Evolutionary conservation across 441 rosid species (phyloP).

Genomic region (Arabidopsis lyrata): DNA sequence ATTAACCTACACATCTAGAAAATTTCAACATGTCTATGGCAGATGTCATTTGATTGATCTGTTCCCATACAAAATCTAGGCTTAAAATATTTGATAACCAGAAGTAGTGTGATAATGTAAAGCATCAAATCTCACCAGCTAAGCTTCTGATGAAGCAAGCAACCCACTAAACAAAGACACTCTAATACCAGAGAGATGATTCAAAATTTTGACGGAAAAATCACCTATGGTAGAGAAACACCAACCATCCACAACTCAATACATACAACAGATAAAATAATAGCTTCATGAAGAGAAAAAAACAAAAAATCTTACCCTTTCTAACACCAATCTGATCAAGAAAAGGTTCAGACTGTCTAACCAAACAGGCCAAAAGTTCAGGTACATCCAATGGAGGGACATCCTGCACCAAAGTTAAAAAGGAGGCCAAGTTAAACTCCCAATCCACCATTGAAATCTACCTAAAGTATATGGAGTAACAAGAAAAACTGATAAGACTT

Average conservation of each 20-base stretch:
- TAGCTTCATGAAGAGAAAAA: conserved; percentile 25
- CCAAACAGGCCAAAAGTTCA: conserved; percentile 90
- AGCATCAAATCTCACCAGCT: conserved; percentile 22
- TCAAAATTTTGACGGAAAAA: background rate
- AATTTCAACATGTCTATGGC: background rate
- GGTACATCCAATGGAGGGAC: conserved; percentile 89
- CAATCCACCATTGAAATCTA: conserved; percentile 1
- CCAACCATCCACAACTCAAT: conserved; percentile 7
- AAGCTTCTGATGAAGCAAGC: conserved; percentile 24
- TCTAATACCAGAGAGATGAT: conserved; percentile 18
- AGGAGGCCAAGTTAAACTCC: conserved; percentile 24
- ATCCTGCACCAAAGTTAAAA: conserved; percentile 55
- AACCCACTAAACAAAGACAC: conserved; percentile 12
- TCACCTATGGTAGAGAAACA: conserved; percentile 4
- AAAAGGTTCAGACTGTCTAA: conserved; percentile 87
- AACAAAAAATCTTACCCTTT: conserved; percentile 62
- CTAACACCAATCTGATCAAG: conserved; percentile 90
- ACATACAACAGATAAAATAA: conserved; percentile 9
- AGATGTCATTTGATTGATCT: conserved; percentile 6
- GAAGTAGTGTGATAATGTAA: background rate
- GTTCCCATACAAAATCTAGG: conserved; percentile 21
- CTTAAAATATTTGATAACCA: background rate
- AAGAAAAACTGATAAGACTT: background rate
- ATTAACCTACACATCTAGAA: conserved; percentile 16
- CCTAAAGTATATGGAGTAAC: background rate